Conservation (phyloP, 1,284 basidiomycete genomes). For the Sutorius eximius region DNA sequence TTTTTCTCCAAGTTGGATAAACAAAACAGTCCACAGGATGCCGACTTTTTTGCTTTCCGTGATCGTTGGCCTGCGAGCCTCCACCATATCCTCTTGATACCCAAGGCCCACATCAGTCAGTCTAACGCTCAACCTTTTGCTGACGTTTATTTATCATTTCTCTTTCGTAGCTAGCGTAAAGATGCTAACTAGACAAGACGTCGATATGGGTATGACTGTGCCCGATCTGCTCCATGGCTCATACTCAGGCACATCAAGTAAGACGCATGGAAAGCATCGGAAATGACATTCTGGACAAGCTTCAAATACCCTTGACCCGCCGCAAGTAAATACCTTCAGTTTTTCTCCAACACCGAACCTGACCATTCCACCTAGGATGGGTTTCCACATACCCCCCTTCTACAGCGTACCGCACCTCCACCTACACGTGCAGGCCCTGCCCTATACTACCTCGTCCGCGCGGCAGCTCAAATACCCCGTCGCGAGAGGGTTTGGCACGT, state of each 20-base stretch:
- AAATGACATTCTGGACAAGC: constrained; percentile 48
- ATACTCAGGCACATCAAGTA: constrained; percentile 15
- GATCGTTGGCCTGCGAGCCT: constrained; percentile 22
- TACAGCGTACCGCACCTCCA: constrained; percentile 80
- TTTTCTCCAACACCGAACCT: background rate
- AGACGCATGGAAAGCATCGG: constrained; percentile 68
- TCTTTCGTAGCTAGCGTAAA: constrained; percentile 20
- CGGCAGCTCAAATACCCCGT: constrained; percentile 61
- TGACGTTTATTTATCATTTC: background rate
- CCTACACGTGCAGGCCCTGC: constrained; percentile 73
- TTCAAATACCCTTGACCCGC: constrained; percentile 39
- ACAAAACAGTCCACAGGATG: constrained; percentile 18
- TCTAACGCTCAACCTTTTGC: background rate
- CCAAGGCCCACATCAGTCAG: constrained; percentile 30
- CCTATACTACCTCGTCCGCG: constrained; percentile 52
- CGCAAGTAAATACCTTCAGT: constrained; percentile 44
- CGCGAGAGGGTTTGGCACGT: constrained; percentile 36
- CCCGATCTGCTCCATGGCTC: background rate
- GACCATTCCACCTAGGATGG: constrained; percentile 51
- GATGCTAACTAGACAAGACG: constrained; percentile 19
- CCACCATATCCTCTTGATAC: constrained; percentile 33
- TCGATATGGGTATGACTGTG: constrained; percentile 26
- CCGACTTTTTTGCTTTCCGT: constrained; percentile 33
- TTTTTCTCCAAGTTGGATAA: background rate
- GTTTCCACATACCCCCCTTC: constrained; percentile 84